Percentiles rank a stretch among this genome's conserved stretches.
These are phyloP conservation scores for Lactifluus piperatus DNA, from an alignment of 768 basidiomycete species.

Conservation along the genomic window DNA sequence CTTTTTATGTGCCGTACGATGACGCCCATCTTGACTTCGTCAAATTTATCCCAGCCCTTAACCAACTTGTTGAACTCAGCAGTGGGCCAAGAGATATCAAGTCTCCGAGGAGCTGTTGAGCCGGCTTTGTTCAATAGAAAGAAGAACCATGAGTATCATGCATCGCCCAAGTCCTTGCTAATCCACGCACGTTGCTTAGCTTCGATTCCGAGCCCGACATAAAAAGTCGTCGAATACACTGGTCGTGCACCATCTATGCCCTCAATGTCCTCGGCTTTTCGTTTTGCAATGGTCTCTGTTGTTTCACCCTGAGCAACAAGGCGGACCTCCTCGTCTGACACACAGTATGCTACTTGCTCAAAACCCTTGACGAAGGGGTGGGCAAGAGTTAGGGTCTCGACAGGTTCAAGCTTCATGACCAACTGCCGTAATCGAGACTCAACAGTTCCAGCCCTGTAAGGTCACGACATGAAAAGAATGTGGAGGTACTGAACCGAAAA, in stretches of 20 bases:
- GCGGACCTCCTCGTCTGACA: constrained; percentile 80
- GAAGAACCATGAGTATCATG: constrained; percentile 12
- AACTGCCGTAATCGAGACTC: constrained; percentile 94
- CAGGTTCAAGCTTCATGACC: constrained; percentile 96
- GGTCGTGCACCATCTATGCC: constrained; percentile 64
- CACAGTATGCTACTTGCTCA: constrained; percentile 77
- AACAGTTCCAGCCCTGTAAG: constrained; percentile 82
- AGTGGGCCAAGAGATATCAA: constrained; percentile 97
- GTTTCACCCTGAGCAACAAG: constrained; percentile 84
- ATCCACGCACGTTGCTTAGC: constrained; percentile 72
- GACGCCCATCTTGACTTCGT: constrained; percentile 89
- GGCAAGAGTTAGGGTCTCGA: constrained; percentile 83
- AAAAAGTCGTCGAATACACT: constrained; percentile 97
- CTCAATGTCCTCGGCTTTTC: constrained; percentile 72
- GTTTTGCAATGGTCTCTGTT: constrained; percentile 57
- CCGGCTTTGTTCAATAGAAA: constrained; percentile 43
- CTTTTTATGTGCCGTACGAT: constrained; percentile 88
- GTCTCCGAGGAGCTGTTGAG: constrained; percentile 63
- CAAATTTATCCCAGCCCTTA: constrained; percentile 93
- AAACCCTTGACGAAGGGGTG: constrained; percentile 96
- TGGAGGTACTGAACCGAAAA: not conserved
- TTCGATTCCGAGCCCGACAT: constrained; percentile 89
- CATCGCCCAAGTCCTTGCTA: constrained; percentile 6
- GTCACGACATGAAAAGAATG: constrained; percentile 1
- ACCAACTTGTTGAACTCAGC: constrained; percentile 91